phyloP scores from a whole-genome alignment of 345 rosid species.

The Aegle marmelos region DNA sequence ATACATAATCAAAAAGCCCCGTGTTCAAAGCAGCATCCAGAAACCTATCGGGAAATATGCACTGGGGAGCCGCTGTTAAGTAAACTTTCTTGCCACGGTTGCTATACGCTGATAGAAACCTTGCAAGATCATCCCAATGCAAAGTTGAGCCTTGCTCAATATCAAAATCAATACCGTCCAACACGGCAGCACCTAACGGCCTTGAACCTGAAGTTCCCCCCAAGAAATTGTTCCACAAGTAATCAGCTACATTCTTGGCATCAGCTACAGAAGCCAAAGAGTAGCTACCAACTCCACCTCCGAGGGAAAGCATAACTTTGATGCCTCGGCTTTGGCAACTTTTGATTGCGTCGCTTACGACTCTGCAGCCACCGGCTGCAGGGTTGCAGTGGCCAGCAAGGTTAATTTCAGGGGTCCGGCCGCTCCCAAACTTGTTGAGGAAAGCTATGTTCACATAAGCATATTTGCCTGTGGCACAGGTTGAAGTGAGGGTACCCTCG shows the following conservation, averaged over 20 bases:
- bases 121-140: conserved; percentile 47
- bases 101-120: conserved; percentile 29
- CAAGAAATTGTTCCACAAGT: conserved; percentile 42
- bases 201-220: conserved; percentile 44
- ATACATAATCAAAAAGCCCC: conserved; percentile 49
- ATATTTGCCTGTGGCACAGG: conserved; percentile 47
- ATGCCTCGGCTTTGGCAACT: conserved; percentile 45
- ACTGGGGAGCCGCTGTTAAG: conserved; percentile 63
- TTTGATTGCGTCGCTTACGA: conserved; percentile 31
- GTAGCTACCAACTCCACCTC: conserved; percentile 50
- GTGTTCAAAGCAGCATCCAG: conserved; percentile 47
- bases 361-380: conserved; percentile 32
- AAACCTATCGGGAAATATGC: conserved; percentile 55
- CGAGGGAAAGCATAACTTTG: conserved; percentile 60
- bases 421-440: conserved; percentile 50
- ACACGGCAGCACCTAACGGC: conserved; percentile 48
- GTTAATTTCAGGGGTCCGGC: conserved; percentile 42
- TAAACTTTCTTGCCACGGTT: conserved; percentile 41
- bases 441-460: conserved; percentile 51
- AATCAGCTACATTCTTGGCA: conserved; percentile 37
- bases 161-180: conserved; percentile 61
- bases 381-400: conserved; percentile 66
- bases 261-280: conserved; percentile 42
- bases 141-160: conserved; percentile 41
- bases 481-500: conserved; percentile 43